These are phyloP conservation scores for Penicillium egyptiacum DNA, from an alignment of 495 filamentous ascomycete genomes.

Conservation along the genomic window DNA sequence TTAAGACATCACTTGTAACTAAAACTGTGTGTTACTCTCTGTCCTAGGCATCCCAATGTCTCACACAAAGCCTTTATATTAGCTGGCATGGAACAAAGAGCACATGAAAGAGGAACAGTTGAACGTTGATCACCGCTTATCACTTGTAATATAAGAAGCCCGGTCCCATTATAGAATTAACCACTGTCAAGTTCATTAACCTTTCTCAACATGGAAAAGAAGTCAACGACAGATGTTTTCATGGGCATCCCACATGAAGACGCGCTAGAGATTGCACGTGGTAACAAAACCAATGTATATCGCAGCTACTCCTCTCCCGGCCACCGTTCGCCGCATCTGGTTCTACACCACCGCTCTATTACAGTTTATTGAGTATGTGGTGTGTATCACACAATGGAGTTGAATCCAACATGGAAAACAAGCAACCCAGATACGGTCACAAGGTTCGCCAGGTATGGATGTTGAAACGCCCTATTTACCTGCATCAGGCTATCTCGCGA, in stretches of 20 bases:
- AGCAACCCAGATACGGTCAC: neutral
- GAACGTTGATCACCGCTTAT: neutral
- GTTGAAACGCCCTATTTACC: neutral
- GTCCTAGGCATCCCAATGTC: neutral
- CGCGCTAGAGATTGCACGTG: neutral
- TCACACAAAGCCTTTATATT: neutral
- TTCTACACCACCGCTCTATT: neutral
- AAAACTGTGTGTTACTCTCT: neutral
- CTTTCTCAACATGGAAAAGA: neutral
- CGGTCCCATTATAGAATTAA: neutral
- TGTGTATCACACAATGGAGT: neutral
- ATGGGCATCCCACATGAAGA: constrained; percentile 1
- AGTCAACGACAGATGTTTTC: constrained; percentile 1
- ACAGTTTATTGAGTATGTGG: neutral
- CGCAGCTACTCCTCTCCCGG: neutral
- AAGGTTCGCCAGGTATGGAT: constrained; percentile 5
- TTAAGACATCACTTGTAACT: neutral
- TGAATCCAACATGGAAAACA: neutral
- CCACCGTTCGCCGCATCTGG: constrained; percentile 2
- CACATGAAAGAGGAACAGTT: neutral
- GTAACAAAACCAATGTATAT: neutral
- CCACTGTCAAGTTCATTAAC: neutral
- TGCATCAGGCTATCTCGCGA: neutral
- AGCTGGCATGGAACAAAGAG: neutral
- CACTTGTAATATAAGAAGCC: neutral